Percentiles rank a stretch among this genome's conserved stretches.
These are phyloP conservation scores for sorghum (Sorghum bicolor) DNA, from an alignment of 176 grass and related monocot genomes.

Conservation along the genomic window DNA sequence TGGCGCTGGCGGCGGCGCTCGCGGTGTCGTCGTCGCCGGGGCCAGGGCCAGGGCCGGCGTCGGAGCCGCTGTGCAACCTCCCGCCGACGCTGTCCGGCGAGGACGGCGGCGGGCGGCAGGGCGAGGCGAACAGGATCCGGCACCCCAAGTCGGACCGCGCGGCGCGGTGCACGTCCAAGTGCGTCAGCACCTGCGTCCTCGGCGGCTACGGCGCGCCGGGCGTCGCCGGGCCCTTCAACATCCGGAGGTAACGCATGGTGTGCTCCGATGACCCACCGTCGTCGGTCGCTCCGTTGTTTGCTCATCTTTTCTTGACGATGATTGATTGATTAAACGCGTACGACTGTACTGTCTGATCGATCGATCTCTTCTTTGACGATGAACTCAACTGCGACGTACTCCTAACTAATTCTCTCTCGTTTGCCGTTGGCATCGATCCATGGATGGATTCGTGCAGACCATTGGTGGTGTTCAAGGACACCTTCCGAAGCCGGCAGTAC, in stretches of 20 bases:
- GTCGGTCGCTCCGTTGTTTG: background rate
- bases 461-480: conserved; percentile 59
- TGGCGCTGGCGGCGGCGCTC: conserved; percentile 27
- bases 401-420: background rate
- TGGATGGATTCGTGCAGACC: background rate
- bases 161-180: conserved; percentile 55
- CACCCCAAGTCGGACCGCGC: conserved; percentile 50
- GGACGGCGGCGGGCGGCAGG: conserved; percentile 28
- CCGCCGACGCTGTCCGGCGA: conserved; percentile 41
- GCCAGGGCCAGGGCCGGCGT: background rate
- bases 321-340: too few species aligned
- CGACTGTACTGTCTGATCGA: too few species aligned
- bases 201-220: conserved; percentile 72
- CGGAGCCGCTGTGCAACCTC: conserved; percentile 44
- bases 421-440: background rate
- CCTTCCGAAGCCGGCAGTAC: conserved; percentile 62
- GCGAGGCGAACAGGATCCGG: conserved; percentile 30
- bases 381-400: too few species aligned
- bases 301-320: background rate
- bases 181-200: conserved; percentile 77
- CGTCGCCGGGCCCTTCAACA: conserved; percentile 59
- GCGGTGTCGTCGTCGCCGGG: conserved; percentile 18
- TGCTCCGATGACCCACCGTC: too few species aligned
- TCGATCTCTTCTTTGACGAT: background rate
- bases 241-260: conserved; percentile 34